Conservation (phyloP, 2,329 filamentous ascomycete species). For the Cryphonectria naterciae region DNA sequence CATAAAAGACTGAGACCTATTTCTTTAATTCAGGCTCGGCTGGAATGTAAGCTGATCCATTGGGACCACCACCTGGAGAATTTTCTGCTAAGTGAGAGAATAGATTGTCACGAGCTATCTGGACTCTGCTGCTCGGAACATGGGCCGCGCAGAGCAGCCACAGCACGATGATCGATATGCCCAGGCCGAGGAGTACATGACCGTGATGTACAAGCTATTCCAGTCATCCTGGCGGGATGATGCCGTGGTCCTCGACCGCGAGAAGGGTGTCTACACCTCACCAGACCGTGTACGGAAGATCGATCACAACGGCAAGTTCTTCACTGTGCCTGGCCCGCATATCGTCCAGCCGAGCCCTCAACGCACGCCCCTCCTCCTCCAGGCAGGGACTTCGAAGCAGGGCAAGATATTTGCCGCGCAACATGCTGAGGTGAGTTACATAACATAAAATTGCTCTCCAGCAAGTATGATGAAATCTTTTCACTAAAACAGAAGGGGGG, state of each 20-base stretch:
- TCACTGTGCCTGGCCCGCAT: constrained; percentile 60
- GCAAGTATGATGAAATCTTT: not conserved
- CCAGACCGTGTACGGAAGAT: constrained; percentile 64
- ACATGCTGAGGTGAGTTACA: not conserved
- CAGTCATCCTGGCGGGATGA: constrained; percentile 58
- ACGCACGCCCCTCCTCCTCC: constrained; percentile 69
- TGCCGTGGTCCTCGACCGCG: constrained; percentile 56
- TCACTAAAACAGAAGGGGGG: not conserved
- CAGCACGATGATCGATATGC: constrained; percentile 65
- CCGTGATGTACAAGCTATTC: constrained; percentile 61
- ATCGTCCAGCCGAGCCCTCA: constrained; percentile 70
- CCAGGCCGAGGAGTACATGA: constrained; percentile 65
- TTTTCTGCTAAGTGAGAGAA: not conserved
- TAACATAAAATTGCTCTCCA: not conserved
- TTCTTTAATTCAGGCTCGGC: constrained; percentile 41
- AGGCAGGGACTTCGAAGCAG: constrained; percentile 69
- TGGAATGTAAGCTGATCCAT: constrained; percentile 46
- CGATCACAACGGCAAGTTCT: constrained; percentile 63
- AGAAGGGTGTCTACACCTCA: constrained; percentile 60
- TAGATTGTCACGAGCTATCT: constrained; percentile 69
- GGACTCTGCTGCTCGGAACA: constrained; percentile 67
- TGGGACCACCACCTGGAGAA: not conserved
- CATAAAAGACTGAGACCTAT: not conserved
- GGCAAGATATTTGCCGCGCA: constrained; percentile 51
- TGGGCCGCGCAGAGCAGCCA: constrained; percentile 60